Base-by-base conservation (phyloP, 2,329 filamentous ascomycete species). In the Penicillium decumbens region DNA sequence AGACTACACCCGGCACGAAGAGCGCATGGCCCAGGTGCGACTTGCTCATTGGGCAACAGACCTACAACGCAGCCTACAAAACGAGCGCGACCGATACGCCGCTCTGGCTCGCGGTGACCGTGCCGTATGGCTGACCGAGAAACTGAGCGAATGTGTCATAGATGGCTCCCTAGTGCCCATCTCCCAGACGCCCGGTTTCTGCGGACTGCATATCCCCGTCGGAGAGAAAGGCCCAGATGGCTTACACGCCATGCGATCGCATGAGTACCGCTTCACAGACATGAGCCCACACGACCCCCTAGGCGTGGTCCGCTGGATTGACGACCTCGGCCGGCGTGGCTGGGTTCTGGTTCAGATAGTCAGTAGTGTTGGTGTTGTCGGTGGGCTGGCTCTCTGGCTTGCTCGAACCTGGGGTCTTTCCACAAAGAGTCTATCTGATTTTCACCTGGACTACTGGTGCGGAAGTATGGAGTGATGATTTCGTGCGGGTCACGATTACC, bases 41-140 rank as follows among this genome's bases (percentile, higher is more conserved):
- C 76, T 95, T 15, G 87, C 85, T 1, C 87, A 86, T 63, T 95
- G 89, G 89, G 89, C 89, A 0, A 80, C 83, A 6, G 87, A 93
- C 59, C 75, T 95, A 0, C 88, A 95, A 65, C 81, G 82, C 48
- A 89, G 85, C 61, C 74, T 93, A 1, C 79, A 83, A 25, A 85
- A 84, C 50, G 89, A 93, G 65, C 80, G 83, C n/a, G 79, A 81
- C 25, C 75, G 82, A 56, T 91, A 84, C 53, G 83, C 87, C 53
- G 73, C 78, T 6, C 71, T 88, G 0, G 78, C 80, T 3, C 76
- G 78, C 20, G 79, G 76, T 20, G 82, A 90, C 64, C 73, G 85
- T 30, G 82, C 83, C 3, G 73, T 83, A 25, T 90, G 87, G 86
- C 74, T 89, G 28, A 83, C 81, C 0, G 80, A 86, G 62, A 73